phyloP scores from a whole-genome alignment of 768 basidiomycete genomes.

The Trametes punicea region DNA sequence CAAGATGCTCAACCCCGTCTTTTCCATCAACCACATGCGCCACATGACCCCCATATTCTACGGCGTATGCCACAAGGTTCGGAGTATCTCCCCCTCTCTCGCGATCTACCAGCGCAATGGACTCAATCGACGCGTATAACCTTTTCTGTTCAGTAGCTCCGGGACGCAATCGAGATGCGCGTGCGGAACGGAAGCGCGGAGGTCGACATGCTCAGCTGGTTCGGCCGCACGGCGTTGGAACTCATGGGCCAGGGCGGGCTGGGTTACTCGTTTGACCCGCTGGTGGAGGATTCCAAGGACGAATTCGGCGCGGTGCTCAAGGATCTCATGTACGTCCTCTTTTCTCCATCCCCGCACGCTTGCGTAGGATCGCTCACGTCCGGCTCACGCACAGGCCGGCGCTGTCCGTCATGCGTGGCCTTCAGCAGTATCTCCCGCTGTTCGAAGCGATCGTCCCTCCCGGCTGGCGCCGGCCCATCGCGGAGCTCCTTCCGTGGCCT shows the following conservation, averaged over 20 bases:
- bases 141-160: background rate
- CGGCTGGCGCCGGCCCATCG: conserved; percentile 32
- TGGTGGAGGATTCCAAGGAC: conserved; percentile 30
- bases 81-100: background rate
- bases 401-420: conserved; percentile 32
- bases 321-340: conserved; percentile 28
- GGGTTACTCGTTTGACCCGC: conserved; percentile 35
- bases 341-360: background rate
- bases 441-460: conserved; percentile 34
- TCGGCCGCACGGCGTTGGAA: conserved; percentile 28
- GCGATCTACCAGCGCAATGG: too few species aligned
- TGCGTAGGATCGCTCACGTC: conserved; percentile 26
- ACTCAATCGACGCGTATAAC: conserved; percentile 14
- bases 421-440: conserved; percentile 42
- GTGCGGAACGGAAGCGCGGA: conserved; percentile 22
- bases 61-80: conserved; percentile 20
- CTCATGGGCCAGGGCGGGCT: conserved; percentile 47
- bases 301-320: conserved; percentile 11
- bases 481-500: conserved; percentile 10
- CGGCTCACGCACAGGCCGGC: background rate
- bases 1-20: conserved; percentile 31
- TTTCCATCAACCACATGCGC: conserved; percentile 29
- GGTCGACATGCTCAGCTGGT: conserved; percentile 25
- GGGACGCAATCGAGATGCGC: conserved; percentile 37
- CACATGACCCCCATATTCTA: conserved; percentile 27